Percentiles rank a stretch among this genome's conserved stretches.
phyloP scores from a whole-genome alignment of 2,329 filamentous ascomycete genomes.

The Emmonsiellopsis sp. region DNA sequence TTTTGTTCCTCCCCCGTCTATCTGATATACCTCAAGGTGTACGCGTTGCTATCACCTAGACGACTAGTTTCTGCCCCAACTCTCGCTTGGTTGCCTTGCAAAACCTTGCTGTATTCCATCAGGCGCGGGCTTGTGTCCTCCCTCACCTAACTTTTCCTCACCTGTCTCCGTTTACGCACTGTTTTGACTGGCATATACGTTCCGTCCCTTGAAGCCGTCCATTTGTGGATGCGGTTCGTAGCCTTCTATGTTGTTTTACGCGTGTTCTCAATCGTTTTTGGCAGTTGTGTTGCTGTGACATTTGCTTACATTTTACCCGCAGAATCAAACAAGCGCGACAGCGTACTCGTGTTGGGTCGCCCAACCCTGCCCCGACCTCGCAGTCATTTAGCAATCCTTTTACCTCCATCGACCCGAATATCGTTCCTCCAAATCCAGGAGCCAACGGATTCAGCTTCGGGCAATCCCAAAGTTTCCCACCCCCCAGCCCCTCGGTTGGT shows the following conservation, averaged over 20 bases:
- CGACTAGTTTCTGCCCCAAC: too few relatives aligned
- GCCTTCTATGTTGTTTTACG: too few relatives aligned
- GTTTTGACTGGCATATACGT: too few relatives aligned
- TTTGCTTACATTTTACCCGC: conserved; percentile 2
- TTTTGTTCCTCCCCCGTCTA: background rate
- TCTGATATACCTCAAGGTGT: background rate
- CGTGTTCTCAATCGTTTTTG: too few relatives aligned
- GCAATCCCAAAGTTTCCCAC: conserved; percentile 28
- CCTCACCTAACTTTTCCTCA: too few relatives aligned
- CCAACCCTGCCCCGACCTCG: conserved; percentile 8
- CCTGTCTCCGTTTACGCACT: too few relatives aligned
- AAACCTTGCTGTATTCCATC: too few relatives aligned
- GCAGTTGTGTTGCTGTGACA: background rate
- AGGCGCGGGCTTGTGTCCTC: too few relatives aligned
- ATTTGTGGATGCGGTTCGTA: too few relatives aligned
- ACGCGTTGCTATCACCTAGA: too few relatives aligned
- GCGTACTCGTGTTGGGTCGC: conserved; percentile 16
- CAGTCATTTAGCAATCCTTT: conserved; percentile 20
- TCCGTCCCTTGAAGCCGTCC: too few relatives aligned
- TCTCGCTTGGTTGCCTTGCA: too few relatives aligned
- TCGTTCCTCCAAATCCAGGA: conserved; percentile 14
- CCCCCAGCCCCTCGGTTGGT: conserved; percentile 15
- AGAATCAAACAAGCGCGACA: conserved; percentile 25
- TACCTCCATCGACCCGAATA: conserved; percentile 21
- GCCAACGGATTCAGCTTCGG: conserved; percentile 26